Percentiles rank a stretch among this genome's conserved stretches.
Conservation (phyloP, 805 yeast species). For the Candida incommunis region DNA sequence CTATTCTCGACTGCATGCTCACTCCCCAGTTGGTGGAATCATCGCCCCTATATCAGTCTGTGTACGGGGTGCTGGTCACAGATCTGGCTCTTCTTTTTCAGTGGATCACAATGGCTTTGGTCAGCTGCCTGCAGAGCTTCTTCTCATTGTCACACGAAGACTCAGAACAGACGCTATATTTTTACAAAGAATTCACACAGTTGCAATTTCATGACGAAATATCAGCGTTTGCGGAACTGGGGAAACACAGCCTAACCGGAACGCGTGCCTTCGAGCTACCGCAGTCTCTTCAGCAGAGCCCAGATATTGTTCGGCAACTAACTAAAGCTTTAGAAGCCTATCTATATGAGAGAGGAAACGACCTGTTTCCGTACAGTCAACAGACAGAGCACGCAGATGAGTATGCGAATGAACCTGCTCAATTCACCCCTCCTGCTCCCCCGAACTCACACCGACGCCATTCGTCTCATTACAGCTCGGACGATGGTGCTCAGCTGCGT, state of each 20-base stretch:
- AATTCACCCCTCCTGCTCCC: not conserved
- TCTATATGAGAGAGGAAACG: slow-evolving; percentile 3
- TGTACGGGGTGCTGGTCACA: slow-evolving; percentile 8
- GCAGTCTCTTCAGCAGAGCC: slow-evolving; percentile 4
- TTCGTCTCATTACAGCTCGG: not conserved
- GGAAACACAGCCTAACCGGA: slow-evolving; percentile 5
- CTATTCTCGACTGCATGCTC: slow-evolving; percentile 9
- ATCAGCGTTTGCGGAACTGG: slow-evolving; percentile 4
- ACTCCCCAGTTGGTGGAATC: slow-evolving; percentile 6
- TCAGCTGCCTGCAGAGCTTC: slow-evolving; percentile 7
- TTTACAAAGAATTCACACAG: slow-evolving; percentile 11
- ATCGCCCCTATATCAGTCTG: slow-evolving; percentile 2
- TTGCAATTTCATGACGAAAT: slow-evolving; percentile 9
- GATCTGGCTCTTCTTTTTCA: slow-evolving; percentile 9
- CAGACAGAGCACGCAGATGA: too few relatives aligned
- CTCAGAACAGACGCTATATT: slow-evolving; percentile 10
- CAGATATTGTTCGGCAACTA: slow-evolving; percentile 4
- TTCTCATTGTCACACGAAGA: slow-evolving; percentile 7
- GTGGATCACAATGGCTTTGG: slow-evolving; percentile 6
- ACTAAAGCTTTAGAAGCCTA: slow-evolving; percentile 9
- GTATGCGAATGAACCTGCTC: too few relatives aligned
- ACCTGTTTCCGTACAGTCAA: not conserved
- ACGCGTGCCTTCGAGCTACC: slow-evolving; percentile 6
- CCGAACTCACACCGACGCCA: not conserved
- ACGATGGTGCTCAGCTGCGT: not conserved